Evolutionary conservation across 192 early-diverging fungal genomes (phyloP).

Genomic region (Pilobolus umbonatus): DNA sequence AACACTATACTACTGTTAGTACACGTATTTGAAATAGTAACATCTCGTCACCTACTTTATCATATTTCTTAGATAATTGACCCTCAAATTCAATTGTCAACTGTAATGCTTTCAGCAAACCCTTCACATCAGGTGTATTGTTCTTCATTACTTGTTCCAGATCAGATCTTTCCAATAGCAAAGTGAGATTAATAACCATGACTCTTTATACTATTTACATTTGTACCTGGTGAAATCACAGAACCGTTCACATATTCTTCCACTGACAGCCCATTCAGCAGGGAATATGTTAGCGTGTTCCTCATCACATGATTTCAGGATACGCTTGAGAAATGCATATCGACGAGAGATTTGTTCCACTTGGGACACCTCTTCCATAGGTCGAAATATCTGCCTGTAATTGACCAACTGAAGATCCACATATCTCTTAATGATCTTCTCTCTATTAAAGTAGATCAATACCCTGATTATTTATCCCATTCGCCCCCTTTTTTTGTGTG

Average conservation of each 20-base stretch:
- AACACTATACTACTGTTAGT: background rate
- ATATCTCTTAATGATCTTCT: constrained; percentile 71
- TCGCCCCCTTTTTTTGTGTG: background rate
- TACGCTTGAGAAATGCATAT: constrained; percentile 89
- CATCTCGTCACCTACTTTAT: constrained; percentile 40
- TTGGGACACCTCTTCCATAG: constrained; percentile 68
- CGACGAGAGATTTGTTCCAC: constrained; percentile 81
- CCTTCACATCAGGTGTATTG: constrained; percentile 50
- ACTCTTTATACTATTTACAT: background rate
- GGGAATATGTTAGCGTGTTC: constrained; percentile 83
- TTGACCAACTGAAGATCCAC: constrained; percentile 76
- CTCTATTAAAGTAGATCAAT: constrained; percentile 24
- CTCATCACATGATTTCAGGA: constrained; percentile 88
- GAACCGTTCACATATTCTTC: constrained; percentile 68
- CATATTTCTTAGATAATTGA: constrained; percentile 74
- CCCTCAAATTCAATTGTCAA: constrained; percentile 88
- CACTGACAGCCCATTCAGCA: constrained; percentile 67
- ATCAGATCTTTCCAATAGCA: constrained; percentile 47
- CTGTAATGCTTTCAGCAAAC: constrained; percentile 71
- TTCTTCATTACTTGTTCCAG: constrained; percentile 56
- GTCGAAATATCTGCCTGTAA: constrained; percentile 78
- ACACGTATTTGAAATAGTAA: background rate
- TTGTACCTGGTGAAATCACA: constrained; percentile 78
- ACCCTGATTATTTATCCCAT: background rate
- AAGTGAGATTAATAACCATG: too few relatives aligned